Evolutionary conservation across 495 filamentous ascomycete species (phyloP), one percentile per base, ranked within the genome.

Genomic region (Xylaria grammica): DNA sequence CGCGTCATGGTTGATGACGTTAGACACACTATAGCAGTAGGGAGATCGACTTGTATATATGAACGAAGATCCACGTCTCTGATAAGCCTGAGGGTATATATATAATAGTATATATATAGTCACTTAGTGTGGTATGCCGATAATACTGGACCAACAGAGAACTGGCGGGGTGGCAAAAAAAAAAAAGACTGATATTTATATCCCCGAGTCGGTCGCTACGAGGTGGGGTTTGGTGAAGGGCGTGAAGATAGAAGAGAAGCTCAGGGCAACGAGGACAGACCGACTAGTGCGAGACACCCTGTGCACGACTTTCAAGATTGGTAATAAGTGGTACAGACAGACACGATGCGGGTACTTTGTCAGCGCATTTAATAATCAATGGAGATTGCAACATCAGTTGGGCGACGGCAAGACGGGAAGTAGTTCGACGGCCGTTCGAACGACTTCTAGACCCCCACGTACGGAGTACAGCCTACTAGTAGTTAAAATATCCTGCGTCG

Each of bases 1-100:
- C 91, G 91, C 80, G 87, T 87, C 81, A 89, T 91, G 20, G 67
- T 60, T 36, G 30, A 36, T 19, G 3, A 50, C 17, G 24, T 48
- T 61, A 40, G 13, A 51, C 11, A 42, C 9, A 49, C 45, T 48
- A 27, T 11, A 13, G 56, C 26, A 13, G 44, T n/a, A 36, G 0
- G 3, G 22, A 19, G 44, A 22, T 40, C 4, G 29, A 20, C 30
- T 51, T 29, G 46, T 36, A 36, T 40, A n/a, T 42, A 30, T 4
- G 51, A 15, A n/a, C 22, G 20, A 45, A 8, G 34, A 11, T 11
- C 17, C 24, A n/a, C 17, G 45, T 24, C 56, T 51, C 5, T 38
- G 17, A 22, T 24, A 34, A 40, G 1, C 29, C 6, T n/a, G 49
- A n/a, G 13, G 27, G n/a, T 32, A 24, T 17, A 19, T 45, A 29